Evolutionary conservation across 164 flowering plant species (phyloP).

Genomic region (Stephania japonica): DNA sequence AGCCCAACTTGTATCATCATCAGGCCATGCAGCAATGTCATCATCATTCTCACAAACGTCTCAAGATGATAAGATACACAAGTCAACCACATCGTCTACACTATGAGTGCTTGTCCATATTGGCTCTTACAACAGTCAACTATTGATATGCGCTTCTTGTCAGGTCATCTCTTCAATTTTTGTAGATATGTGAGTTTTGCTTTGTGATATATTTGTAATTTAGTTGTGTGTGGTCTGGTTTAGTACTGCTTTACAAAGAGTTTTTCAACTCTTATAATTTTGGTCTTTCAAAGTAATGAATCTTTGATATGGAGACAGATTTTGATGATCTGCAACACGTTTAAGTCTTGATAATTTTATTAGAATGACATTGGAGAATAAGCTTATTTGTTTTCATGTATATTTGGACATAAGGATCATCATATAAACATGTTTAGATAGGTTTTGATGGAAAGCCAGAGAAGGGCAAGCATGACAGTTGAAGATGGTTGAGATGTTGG

Average conservation of each 20-base stretch:
- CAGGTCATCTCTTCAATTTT: not conserved
- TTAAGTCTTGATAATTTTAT: no score
- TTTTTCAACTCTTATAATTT: not conserved
- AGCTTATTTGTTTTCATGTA: no score
- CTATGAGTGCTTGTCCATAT: conserved; percentile 1
- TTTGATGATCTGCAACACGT: not conserved
- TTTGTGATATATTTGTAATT: not conserved
- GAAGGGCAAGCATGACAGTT: not conserved
- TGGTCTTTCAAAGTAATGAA: not conserved
- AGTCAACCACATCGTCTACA: conserved; percentile 51
- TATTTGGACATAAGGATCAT: not conserved
- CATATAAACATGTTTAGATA: not conserved
- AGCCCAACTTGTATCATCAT: conserved; percentile 78
- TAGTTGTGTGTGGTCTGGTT: not conserved
- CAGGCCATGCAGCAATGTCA: conserved; percentile 58
- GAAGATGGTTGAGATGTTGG: conserved; percentile 1
- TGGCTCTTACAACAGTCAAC: not conserved
- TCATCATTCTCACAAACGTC: conserved; percentile 42
- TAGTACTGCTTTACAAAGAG: not conserved
- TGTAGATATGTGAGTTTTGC: not conserved
- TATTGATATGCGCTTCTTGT: not conserved
- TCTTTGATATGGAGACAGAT: not conserved
- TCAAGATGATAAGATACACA: conserved; percentile 39
- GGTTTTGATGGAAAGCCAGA: not conserved
- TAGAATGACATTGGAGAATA: no score